Evolutionary conservation across 345 rosid species (phyloP), one percentile per base, ranked within the genome.

Genomic region (Moricandia arvensis): DNA sequence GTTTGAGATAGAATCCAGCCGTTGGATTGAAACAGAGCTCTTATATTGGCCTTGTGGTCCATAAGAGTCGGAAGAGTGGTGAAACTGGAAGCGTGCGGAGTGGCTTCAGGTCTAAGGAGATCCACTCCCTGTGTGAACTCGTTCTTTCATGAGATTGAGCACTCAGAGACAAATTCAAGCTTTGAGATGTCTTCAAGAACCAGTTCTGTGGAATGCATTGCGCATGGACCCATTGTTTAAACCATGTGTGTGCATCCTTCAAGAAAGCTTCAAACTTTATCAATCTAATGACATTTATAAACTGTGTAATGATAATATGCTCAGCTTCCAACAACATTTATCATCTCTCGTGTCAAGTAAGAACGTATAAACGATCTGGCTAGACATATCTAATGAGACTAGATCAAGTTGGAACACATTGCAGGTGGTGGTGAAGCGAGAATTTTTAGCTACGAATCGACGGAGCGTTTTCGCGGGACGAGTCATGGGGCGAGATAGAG

Each of bases 11-110:
- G 84, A 45, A 74, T 74, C 96, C 93, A 90, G 73, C 80, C 82
- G 72, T 66, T 86, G 16, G 96, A 90, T 80, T 85, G 91, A 80
- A 90, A 85, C 86, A 90, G 83, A 75, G 81, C 86, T 75, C 84
- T 86, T 81, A 68, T 65, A n/a, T n/a, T n/a, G n/a, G 75, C 81
- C 69, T 87, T 88, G 51, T 84, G 90, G 72, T 62, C 30, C 81
- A 84, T 69, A 72, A 90, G 79, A 69, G 76, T 80, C 62, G 82
- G 89, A 35, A 90, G 78, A 66, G 93, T 87, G 64, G 75, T 78
- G 75, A 85, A 88, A 59, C 82, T 81, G 7, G 93, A 79, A 61
- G 80, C 77, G 75, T n/a, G n/a, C n/a, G n/a, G n/a, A 69, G 59
- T 81, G 76, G 72, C 87, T 83, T 24, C 82, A 81, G 69, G 88